Evolutionary conservation across 2,329 filamentous ascomycete species (phyloP).

Genomic region (Clarireedia paspali): DNA sequence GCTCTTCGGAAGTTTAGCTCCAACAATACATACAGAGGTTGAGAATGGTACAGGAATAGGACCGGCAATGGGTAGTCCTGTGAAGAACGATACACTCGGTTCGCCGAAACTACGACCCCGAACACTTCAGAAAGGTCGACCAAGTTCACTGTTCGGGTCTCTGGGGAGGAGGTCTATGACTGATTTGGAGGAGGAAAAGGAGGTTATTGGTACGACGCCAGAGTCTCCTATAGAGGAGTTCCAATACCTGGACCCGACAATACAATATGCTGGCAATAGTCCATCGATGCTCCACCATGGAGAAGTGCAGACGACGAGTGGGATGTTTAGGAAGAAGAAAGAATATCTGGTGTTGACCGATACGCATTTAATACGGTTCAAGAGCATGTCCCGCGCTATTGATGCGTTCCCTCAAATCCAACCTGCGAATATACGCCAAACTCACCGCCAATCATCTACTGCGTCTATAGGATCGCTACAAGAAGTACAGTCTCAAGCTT

Average conservation of each 20-base stretch:
- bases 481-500: slow-evolving; percentile 48
- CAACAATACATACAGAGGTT: slow-evolving; percentile 10
- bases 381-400: slow-evolving; percentile 56
- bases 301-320: slow-evolving; percentile 61
- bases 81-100: slow-evolving; percentile 14
- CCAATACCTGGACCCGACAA: slow-evolving; percentile 3
- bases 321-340: slow-evolving; percentile 65
- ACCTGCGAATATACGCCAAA: slow-evolving; percentile 33
- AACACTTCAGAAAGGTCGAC: slow-evolving; percentile 26
- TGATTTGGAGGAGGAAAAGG: slow-evolving; percentile 21
- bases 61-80: slow-evolving; percentile 15
- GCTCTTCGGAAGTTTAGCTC: slow-evolving; percentile 20
- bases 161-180: slow-evolving; percentile 26
- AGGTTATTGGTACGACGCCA: slow-evolving; percentile 17
- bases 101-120: slow-evolving; percentile 23
- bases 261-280: slow-evolving; percentile 10
- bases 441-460: slow-evolving; percentile 47
- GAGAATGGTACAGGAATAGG: slow-evolving; percentile 8
- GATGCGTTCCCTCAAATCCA: slow-evolving; percentile 52
- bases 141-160: slow-evolving; percentile 29
- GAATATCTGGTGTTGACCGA: slow-evolving; percentile 67
- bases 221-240: slow-evolving; percentile 21
- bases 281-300: slow-evolving; percentile 54
- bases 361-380: slow-evolving; percentile 59
- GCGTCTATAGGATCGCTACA: slow-evolving; percentile 53